Evolutionary conservation across 192 early-diverging fungal genomes (phyloP), one percentile per base, ranked within the genome.

Genomic region (Geranomyces variabilis): DNA sequence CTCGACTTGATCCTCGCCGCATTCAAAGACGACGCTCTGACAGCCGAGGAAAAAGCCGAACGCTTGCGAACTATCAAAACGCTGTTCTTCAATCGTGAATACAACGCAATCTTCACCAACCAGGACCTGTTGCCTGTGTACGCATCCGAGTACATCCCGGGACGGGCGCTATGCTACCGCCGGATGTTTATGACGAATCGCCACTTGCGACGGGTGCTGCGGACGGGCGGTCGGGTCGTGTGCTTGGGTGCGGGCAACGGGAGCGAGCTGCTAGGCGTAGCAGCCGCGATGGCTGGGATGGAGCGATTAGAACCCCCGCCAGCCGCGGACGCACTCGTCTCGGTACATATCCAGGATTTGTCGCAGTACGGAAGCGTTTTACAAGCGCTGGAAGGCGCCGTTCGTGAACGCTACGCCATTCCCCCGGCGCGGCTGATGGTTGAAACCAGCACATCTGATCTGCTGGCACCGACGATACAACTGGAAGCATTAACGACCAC

Each of bases 201-300:
- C 0, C 70, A 80, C 36, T 61, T 94, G n/a, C 64, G 83, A 31
- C 64, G 43, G 0, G 75, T 94, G 0, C 70, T 90, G 62, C n/a
- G 21, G 5, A 30, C 24, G 8, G 76, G 77, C 9, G 86, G 84
- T 0, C 73, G 67, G 6, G 79, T 95, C 1, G 79, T 83, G 26
- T 88, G 85, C 48, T 80, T 95, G 33, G 96, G 96, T 15, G 89
- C 90, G 10, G 96, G 96, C 0, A 87, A 89, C 7, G 96, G 94
- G 47, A 91, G 89, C 31, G 96, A 98, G 77, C 67, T 96, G 47
- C 81, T 93, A 12, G 92, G 91, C 1, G 84, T 97, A 44, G 79
- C 89, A 0, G 88, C 91, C 0, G 94, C 93, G 24, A 55, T 73
- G 69, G 12, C n/a, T 15, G 70, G 68, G 1, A 55, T 75, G 59